Evolutionary conservation across 306 rosid species (phyloP), one percentile per base, ranked within the genome.

Genomic region (Glycine tomentella): DNA sequence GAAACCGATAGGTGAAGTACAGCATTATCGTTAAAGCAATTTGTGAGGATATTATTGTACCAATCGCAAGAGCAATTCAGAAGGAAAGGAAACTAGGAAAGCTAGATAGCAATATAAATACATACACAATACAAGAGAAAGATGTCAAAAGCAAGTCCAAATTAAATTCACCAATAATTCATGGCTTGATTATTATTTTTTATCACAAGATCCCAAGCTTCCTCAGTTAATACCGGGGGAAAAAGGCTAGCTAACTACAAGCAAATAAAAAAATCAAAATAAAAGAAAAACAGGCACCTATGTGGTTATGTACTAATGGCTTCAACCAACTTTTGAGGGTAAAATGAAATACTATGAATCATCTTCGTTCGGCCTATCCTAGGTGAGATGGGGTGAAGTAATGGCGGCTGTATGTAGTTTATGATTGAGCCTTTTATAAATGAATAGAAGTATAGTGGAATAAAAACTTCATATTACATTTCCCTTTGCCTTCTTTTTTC

Each of bases 11-110:
- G 71, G 46, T 57, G 79, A 75, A 74, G 58, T 42, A 50, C 2
- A 81, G 76, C 83, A 81, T 84, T 84, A 81, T n/a, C 8, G 31
- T 69, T 75, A 61, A 70, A 66, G 80, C 82, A 74, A 11, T 13
- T 57, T 83, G 64, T 73, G 82, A 83, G 85, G 81, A 82, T 80
- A 52, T 77, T 46, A 64, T 69, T 68, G 46, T 53, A 77, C 61
- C 71, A 51, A 38, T 75, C 36, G 76, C 50, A 16, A 66, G 61
- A 77, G 36, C 74, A 34, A 69, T 40, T 81, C 58, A 74, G 46
- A 42, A 13, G 38, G 15, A 50, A 33, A 63, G 38, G 31, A 77
- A 69, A 38, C 36, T 9, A 14, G 1, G 57, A 69, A 69, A 69
- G 11, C 15, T 46, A 69, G 15, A 69, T 45, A 42, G 8, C 72